Percentiles rank a stretch among this genome's conserved stretches.
These are phyloP conservation scores for Cordyceps tenuipes DNA, from an alignment of 2,329 filamentous ascomycete species.

Conservation along the genomic window DNA sequence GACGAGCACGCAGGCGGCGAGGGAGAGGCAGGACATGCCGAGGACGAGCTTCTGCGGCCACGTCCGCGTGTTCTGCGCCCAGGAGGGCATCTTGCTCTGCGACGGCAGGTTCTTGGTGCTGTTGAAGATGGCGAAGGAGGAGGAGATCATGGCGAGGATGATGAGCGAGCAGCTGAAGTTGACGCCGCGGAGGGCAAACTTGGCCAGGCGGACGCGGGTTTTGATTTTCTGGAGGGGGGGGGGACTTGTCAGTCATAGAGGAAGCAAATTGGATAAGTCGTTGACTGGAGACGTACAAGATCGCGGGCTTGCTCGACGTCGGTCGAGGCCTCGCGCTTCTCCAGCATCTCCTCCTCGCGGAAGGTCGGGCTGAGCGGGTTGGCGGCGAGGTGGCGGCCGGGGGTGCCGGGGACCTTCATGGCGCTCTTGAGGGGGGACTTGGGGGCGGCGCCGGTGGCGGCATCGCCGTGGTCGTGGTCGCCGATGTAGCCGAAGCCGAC, in stretches of 20 bases:
- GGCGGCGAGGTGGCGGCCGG: slow-evolving; percentile 54
- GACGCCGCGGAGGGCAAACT: slow-evolving; percentile 88
- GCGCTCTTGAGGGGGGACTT: slow-evolving; percentile 73
- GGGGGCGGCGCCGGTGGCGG: slow-evolving; percentile 56
- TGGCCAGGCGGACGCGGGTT: slow-evolving; percentile 81
- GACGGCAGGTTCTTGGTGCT: slow-evolving; percentile 66
- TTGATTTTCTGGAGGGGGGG: slow-evolving; percentile 98
- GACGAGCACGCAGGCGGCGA: slow-evolving; percentile 69
- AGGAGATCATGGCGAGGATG: slow-evolving; percentile 79
- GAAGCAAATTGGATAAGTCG: too few relatives aligned
- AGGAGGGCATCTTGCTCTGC: slow-evolving; percentile 75
- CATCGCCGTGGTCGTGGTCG: slow-evolving; percentile 45
- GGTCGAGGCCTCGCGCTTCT: slow-evolving; percentile 72
- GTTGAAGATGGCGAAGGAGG: slow-evolving; percentile 90
- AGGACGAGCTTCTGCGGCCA: slow-evolving; percentile 91
- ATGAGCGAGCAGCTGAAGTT: slow-evolving; percentile 97
- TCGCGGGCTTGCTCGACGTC: slow-evolving; percentile 85
- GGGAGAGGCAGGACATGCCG: slow-evolving; percentile 68
- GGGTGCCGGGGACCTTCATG: slow-evolving; percentile 77
- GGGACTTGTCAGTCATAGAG: too few relatives aligned
- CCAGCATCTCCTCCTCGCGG: slow-evolving; percentile 74
- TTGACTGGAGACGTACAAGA: too few relatives aligned
- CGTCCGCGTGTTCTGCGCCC: slow-evolving; percentile 68
- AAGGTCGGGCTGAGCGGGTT: slow-evolving; percentile 90
- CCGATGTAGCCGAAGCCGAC: slow-evolving; percentile 89